Percentiles rank a stretch among this genome's conserved stretches.
Conservation (phyloP, 2,329 filamentous ascomycete genomes). For the Phialophora chinensis region DNA sequence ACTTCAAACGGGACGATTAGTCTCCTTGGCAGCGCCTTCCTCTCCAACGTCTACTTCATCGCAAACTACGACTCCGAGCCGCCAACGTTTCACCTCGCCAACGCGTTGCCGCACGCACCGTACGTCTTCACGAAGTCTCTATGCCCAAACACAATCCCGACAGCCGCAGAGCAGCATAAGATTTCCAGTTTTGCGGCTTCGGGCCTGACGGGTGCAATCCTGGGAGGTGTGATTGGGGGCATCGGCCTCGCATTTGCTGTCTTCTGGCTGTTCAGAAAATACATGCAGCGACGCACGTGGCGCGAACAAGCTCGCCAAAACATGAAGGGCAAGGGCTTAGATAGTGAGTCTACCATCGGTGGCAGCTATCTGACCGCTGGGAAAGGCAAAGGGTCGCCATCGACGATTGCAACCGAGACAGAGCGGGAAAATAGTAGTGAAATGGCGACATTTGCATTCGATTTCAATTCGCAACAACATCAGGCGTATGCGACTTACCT, state of each 20-base stretch:
- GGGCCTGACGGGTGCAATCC: constrained; percentile 38
- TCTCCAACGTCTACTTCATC: constrained; percentile 53
- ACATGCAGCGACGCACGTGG: constrained; percentile 21
- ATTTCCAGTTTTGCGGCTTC: constrained; percentile 29
- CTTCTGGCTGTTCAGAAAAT: constrained; percentile 31
- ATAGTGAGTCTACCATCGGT: constrained; percentile 15
- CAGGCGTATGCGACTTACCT: constrained; percentile 28
- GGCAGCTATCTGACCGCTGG: neutral
- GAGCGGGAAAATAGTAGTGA: constrained; percentile 17
- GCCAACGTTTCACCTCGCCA: constrained; percentile 49
- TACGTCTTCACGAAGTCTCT: constrained; percentile 51
- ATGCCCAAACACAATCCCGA: constrained; percentile 47
- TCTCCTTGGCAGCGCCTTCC: constrained; percentile 50
- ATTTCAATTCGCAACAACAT: constrained; percentile 29
- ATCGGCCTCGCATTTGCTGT: constrained; percentile 35
- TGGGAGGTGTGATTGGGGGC: constrained; percentile 44
- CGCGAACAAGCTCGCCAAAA: constrained; percentile 7
- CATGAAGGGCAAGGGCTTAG: constrained; percentile 23
- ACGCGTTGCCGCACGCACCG: constrained; percentile 48
- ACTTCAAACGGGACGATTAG: constrained; percentile 33
- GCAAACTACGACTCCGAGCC: constrained; percentile 48
- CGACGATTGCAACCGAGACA: constrained; percentile 6
- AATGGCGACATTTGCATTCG: constrained; percentile 28
- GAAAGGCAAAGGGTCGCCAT: constrained; percentile 20
- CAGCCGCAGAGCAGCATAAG: constrained; percentile 40